phyloP scores from a whole-genome alignment of 2,329 filamentous ascomycete genomes.

The Epichloe coenophiala region DNA sequence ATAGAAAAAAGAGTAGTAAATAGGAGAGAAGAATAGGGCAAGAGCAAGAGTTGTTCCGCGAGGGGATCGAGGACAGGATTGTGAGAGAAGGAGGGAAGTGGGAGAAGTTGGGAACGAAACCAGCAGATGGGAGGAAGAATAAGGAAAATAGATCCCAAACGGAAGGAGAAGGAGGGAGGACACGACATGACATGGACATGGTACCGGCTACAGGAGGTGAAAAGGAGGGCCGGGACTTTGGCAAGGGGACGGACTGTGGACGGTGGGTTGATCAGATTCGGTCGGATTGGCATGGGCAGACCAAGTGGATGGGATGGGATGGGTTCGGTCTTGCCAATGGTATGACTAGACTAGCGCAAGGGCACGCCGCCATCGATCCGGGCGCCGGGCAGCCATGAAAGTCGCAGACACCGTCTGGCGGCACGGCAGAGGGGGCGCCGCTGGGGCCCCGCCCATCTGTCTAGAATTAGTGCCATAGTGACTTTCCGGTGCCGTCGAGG shows the following conservation, averaged over 20 bases:
- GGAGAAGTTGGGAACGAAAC: slow-evolving; percentile 4
- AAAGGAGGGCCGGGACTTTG: slow-evolving; percentile 7
- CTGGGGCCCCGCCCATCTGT: neutral
- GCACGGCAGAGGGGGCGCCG: neutral
- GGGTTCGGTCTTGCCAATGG: slow-evolving; percentile 3
- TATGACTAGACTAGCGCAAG: slow-evolving; percentile 7
- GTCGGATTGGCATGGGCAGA: slow-evolving; percentile 3
- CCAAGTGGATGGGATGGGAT: slow-evolving; percentile 1
- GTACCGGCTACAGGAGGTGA: slow-evolving; percentile 1
- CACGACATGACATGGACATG: slow-evolving; percentile 4
- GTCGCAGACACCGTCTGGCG: neutral
- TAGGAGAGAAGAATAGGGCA: neutral
- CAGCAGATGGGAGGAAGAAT: slow-evolving; percentile 5
- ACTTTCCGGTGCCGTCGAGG: too few species aligned
- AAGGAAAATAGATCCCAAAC: slow-evolving; percentile 5
- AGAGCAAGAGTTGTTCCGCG: neutral
- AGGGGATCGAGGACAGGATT: neutral
- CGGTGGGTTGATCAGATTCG: slow-evolving; percentile 4
- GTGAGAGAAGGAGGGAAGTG: slow-evolving; percentile 3
- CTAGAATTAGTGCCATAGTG: neutral
- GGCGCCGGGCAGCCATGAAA: neutral
- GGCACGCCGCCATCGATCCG: slow-evolving; percentile 6
- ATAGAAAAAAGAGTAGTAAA: neutral
- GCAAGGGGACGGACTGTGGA: slow-evolving; percentile 3
- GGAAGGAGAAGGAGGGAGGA: slow-evolving; percentile 5